Evolutionary conservation across 768 basidiomycete species (phyloP), one percentile per base, ranked within the genome.

Genomic region (Fibroporia radiculosa): DNA sequence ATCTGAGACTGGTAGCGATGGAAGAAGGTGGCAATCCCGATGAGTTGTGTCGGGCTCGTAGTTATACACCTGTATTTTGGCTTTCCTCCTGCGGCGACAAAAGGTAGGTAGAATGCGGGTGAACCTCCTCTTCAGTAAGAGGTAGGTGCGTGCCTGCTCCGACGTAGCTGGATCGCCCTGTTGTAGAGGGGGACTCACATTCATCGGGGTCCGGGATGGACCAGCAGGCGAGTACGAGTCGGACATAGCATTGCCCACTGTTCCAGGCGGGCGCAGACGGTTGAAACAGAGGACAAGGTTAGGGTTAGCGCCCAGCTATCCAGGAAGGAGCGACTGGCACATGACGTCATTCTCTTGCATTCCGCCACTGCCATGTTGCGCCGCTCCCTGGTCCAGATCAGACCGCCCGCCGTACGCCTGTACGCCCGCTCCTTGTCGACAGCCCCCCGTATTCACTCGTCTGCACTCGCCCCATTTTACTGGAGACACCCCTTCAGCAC

Each of bases 181-280:
- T 11, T 25, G 23, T 7, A 25, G 34, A 10, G 24, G 60, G 14
- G 72, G 69, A 32, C 67, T 70, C 23, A 65, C 59, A 19, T 13
- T 20, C 16, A 40, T 16, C 20, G 25, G 22, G 28, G 49, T 23
- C 32, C 50, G 39, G 29, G 48, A 50, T 42, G 55, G 51, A 38
- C 49, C 52, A 37, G 49, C 51, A 41, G 44, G 29, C 36, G 39
- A 16, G 31, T 27, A 34, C 20, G 23, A 24, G 31, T 28, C 40
- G 42, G 27, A 6, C 4, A 20, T 42, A 22, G 27, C 14, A 12
- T 12, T 35, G 16, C 8, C 10, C 6, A 35, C 8, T 8, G 34
- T 12, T 35, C 8, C 20, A 35, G 20, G n/a, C n/a, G 29, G n/a
- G n/a, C 29, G 29, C 8, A 10, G 29, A n/a, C 8, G 29, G 25